These are phyloP conservation scores for Cercospora nicotianae DNA, from an alignment of 2,329 filamentous ascomycete species.

Conservation along the genomic window DNA sequence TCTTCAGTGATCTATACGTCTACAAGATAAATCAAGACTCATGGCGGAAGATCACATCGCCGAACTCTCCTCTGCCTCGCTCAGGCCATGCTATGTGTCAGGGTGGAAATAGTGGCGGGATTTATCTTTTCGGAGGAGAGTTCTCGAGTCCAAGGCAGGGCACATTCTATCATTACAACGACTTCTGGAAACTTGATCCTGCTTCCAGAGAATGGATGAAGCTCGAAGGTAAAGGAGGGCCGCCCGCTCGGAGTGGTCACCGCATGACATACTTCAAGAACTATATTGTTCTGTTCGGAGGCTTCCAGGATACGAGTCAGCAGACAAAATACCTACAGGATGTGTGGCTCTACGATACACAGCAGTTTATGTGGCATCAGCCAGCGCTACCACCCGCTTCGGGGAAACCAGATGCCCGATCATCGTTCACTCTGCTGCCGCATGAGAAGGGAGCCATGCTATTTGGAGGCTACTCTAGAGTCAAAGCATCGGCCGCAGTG, in stretches of 20 bases:
- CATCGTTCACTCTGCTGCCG: constrained; percentile 87
- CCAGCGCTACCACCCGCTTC: constrained; percentile 69
- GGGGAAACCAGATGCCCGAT: constrained; percentile 85
- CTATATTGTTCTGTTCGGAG: constrained; percentile 92
- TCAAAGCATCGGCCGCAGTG: constrained; percentile 67
- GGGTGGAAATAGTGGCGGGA: constrained; percentile 76
- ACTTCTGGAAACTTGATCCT: constrained; percentile 93
- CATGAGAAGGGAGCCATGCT: constrained; percentile 87
- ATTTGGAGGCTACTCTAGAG: constrained; percentile 89
- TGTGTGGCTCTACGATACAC: constrained; percentile 92
- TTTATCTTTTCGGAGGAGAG: constrained; percentile 94
- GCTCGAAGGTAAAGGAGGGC: constrained; percentile 76
- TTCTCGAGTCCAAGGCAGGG: constrained; percentile 97
- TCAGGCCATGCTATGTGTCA: constrained; percentile 94
- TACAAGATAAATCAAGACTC: constrained; percentile 80
- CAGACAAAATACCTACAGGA: constrained; percentile 92
- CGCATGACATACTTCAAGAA: constrained; percentile 94
- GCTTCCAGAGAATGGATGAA: constrained; percentile 84
- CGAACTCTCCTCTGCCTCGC: constrained; percentile 85
- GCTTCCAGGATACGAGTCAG: constrained; percentile 95
- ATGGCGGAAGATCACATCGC: constrained; percentile 87
- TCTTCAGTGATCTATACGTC: constrained; percentile 67
- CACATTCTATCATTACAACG: constrained; percentile 98
- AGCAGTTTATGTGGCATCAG: constrained; percentile 80
- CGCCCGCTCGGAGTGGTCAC: constrained; percentile 76